Conservation (phyloP, 2,329 filamentous ascomycete species). For the Pezicula neosporulosa region DNA sequence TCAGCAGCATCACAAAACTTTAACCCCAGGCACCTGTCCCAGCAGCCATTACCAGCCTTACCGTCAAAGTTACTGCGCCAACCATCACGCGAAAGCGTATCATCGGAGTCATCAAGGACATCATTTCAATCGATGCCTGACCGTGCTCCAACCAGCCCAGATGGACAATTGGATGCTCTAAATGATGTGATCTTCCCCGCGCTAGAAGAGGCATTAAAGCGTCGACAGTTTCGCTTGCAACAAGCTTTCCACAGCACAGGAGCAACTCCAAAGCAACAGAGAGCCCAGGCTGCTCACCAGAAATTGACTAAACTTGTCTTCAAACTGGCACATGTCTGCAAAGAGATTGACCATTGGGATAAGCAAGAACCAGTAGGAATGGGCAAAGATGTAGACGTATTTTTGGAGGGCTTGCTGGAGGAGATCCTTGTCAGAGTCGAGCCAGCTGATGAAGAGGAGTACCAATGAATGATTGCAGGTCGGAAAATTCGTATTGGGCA, state of each 20-base stretch:
- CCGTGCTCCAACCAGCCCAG: slow-evolving; percentile 52
- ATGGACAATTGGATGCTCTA: slow-evolving; percentile 77
- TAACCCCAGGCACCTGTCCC: slow-evolving; percentile 20
- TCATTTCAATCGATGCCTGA: slow-evolving; percentile 50
- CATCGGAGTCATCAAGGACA: slow-evolving; percentile 24
- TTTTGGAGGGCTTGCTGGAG: slow-evolving; percentile 88
- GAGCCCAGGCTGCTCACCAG: slow-evolving; percentile 72
- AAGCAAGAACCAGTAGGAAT: slow-evolving; percentile 85
- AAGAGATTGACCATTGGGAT: slow-evolving; percentile 87
- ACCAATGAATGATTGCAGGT: slow-evolving; percentile 5
- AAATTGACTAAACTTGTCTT: slow-evolving; percentile 76
- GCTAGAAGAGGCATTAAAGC: slow-evolving; percentile 83
- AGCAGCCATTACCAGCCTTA: slow-evolving; percentile 27
- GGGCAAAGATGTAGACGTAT: slow-evolving; percentile 84
- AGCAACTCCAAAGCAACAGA: slow-evolving; percentile 59
- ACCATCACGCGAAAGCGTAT: slow-evolving; percentile 25
- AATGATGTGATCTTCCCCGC: slow-evolving; percentile 92
- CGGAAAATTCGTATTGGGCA: neutral
- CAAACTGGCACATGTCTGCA: slow-evolving; percentile 79
- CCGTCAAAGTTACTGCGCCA: slow-evolving; percentile 28
- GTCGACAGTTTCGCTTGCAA: slow-evolving; percentile 61
- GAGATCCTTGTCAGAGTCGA: slow-evolving; percentile 92
- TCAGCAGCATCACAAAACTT: slow-evolving; percentile 21
- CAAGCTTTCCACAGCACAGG: slow-evolving; percentile 31
- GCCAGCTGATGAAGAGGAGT: slow-evolving; percentile 54